Conservation (phyloP, 176 grass and related monocot genomes). For the Oryza meyeriana region DNA sequence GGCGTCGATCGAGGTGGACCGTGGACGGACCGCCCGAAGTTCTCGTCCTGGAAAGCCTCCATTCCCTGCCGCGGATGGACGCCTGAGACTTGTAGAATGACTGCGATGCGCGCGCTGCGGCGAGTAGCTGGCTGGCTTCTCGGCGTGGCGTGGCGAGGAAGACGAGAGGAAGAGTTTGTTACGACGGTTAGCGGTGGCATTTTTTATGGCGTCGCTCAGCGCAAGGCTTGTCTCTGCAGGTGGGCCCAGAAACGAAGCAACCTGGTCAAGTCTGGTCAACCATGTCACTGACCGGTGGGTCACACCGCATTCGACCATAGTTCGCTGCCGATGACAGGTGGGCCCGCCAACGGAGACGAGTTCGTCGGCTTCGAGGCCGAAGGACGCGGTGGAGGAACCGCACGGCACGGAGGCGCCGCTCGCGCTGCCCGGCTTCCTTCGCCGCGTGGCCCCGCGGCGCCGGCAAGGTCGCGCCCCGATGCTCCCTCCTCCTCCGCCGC, state of each 20-base stretch:
- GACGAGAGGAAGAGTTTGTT: background rate
- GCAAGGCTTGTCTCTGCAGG: background rate
- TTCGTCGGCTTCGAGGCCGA: no score
- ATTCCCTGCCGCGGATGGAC: background rate
- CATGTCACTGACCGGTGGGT: background rate
- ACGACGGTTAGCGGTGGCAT: background rate
- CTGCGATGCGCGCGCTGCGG: background rate
- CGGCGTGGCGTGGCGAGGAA: background rate
- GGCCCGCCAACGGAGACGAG: no score
- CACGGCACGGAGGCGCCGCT: background rate
- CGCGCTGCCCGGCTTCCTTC: no score
- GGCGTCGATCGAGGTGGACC: no score
- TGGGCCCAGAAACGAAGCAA: background rate
- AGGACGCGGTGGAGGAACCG: no score
- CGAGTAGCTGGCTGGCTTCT: background rate
- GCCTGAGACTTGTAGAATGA: background rate
- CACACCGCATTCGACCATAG: background rate
- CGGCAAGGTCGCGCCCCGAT: background rate
- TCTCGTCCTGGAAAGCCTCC: slow-evolving; percentile 17
- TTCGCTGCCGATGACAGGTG: no score
- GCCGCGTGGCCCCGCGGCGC: no score
- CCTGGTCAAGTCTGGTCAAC: background rate
- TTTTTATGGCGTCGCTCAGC: background rate
- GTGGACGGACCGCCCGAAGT: slow-evolving; percentile 10
- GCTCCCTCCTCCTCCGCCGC: no score